Evolutionary conservation across 2,329 filamentous ascomycete species (phyloP).

Genomic region (Elsinoe arachidis): DNA sequence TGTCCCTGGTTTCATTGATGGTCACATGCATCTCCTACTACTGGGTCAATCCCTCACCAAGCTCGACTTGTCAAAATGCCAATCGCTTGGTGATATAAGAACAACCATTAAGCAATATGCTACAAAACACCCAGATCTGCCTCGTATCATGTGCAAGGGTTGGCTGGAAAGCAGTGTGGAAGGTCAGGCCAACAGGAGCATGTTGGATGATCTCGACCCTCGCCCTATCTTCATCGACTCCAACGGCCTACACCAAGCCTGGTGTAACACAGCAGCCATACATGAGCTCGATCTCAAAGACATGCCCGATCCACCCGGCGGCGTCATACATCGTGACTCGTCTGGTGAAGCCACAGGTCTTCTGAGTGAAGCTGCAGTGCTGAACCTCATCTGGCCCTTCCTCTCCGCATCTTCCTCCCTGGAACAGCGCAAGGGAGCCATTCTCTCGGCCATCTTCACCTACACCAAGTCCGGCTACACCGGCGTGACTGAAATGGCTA

Average conservation of each 20-base stretch:
- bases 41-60: conserved; percentile 48
- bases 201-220: conserved; percentile 45
- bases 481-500: conserved; percentile 50
- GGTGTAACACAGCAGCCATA: conserved; percentile 47
- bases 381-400: conserved; percentile 48
- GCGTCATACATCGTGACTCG: conserved; percentile 43
- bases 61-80: conserved; percentile 40
- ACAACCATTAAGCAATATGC: conserved; percentile 38
- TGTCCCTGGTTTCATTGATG: conserved; percentile 50
- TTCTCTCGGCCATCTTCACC: conserved; percentile 40
- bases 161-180: conserved; percentile 52
- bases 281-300: conserved; percentile 41
- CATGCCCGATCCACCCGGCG: conserved; percentile 43
- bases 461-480: conserved; percentile 47
- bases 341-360: conserved; percentile 42
- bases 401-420: conserved; percentile 41
- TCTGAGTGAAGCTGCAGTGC: conserved; percentile 46
- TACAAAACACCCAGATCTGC: conserved; percentile 34
- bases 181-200: conserved; percentile 40
- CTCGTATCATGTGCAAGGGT: conserved; percentile 44
- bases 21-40: conserved; percentile 50
- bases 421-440: conserved; percentile 40
- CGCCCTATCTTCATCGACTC: conserved; percentile 49
- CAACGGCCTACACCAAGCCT: conserved; percentile 49
- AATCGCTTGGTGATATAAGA: conserved; percentile 42